Evolutionary conservation across 805 yeast genomes (phyloP).

Genomic region (Schizosaccharomyces osmophilus): DNA sequence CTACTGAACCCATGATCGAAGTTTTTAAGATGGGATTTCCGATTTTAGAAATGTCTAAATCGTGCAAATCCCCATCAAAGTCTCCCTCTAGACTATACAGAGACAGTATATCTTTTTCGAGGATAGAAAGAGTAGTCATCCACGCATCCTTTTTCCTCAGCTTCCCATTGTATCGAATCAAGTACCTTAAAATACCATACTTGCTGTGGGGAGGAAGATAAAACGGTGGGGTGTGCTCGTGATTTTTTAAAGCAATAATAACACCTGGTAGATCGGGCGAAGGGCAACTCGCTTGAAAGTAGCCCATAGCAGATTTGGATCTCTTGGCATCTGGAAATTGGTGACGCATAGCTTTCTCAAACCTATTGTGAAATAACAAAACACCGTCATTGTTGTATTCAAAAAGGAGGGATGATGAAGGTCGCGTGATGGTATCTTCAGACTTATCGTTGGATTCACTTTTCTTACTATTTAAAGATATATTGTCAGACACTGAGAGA

Average conservation of each 20-base stretch:
- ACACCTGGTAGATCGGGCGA: constrained; percentile 13
- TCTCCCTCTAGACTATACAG: neutral
- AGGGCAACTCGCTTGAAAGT: constrained; percentile 17
- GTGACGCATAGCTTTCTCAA: too few species aligned
- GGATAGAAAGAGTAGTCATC: neutral
- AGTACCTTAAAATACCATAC: neutral
- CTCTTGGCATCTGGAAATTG: too few species aligned
- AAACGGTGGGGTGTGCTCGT: neutral
- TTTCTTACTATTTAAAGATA: neutral
- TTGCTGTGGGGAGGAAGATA: neutral
- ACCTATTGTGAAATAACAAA: neutral
- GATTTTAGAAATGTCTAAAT: neutral
- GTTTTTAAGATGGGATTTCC: neutral
- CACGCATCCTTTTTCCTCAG: neutral
- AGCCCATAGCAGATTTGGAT: neutral
- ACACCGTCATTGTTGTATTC: neutral
- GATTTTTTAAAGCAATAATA: too few species aligned
- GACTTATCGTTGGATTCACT: neutral
- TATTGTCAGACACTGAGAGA: neutral
- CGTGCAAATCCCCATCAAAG: neutral
- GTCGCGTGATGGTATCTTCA: neutral
- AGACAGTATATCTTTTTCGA: neutral
- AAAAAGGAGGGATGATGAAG: neutral
- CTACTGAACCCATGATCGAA: neutral
- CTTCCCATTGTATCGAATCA: neutral